A percentile compares a stretch with the other conserved stretches of the same genome.
Evolutionary conservation across 2,329 filamentous ascomycete genomes (phyloP).

Genomic region (Nothophoma quercina): DNA sequence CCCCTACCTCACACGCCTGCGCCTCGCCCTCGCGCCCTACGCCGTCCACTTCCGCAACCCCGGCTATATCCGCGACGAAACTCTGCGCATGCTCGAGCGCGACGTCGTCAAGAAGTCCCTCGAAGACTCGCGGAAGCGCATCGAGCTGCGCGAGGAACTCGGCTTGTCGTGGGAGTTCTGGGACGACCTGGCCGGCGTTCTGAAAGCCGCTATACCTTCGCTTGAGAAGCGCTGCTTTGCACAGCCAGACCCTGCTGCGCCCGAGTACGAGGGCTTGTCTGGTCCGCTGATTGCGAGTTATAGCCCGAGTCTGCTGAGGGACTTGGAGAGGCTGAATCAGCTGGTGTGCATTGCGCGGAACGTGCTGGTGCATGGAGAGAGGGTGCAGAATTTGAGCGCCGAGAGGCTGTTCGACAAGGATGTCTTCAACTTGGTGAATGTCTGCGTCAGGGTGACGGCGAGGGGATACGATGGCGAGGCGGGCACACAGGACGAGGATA

Average conservation of each 20-base stretch:
- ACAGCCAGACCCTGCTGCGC: slow-evolving; percentile 63
- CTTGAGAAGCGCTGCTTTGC: slow-evolving; percentile 69
- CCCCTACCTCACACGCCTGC: slow-evolving; percentile 54
- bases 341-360: slow-evolving; percentile 69
- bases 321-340: slow-evolving; percentile 69
- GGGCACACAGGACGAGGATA: slow-evolving; percentile 67
- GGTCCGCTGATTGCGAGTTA: slow-evolving; percentile 68
- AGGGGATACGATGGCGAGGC: slow-evolving; percentile 71
- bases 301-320: slow-evolving; percentile 65
- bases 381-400: slow-evolving; percentile 69
- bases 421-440: slow-evolving; percentile 67
- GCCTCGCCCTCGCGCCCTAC: slow-evolving; percentile 57
- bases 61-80: slow-evolving; percentile 66
- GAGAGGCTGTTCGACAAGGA: slow-evolving; percentile 67
- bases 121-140: slow-evolving; percentile 64
- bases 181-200: slow-evolving; percentile 65
- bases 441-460: slow-evolving; percentile 70
- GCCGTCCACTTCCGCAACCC: slow-evolving; percentile 67
- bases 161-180: slow-evolving; percentile 65
- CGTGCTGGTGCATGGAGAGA: slow-evolving; percentile 66
- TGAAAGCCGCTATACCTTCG: slow-evolving; percentile 67
- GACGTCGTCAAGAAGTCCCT: slow-evolving; percentile 66
- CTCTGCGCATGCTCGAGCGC: slow-evolving; percentile 63
- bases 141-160: slow-evolving; percentile 64
- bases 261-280: slow-evolving; percentile 65